Evolutionary conservation across 1,139 yeast species (phyloP).

Genomic region (Insectozyma bohioensis): DNA sequence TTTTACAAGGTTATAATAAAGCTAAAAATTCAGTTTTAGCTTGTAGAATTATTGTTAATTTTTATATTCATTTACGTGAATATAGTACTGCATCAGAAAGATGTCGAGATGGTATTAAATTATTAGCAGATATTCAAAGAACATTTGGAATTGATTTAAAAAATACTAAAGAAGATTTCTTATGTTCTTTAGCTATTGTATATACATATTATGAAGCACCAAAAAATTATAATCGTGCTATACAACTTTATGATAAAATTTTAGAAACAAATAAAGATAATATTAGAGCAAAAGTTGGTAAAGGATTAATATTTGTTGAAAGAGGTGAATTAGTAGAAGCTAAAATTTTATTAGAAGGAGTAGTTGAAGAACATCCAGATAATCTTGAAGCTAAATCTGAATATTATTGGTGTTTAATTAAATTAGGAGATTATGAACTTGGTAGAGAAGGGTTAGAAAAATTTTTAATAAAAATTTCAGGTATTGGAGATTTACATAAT

Average conservation of each 20-base stretch:
- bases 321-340: conserved; percentile 60
- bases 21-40: conserved; percentile 56
- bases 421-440: conserved; percentile 44
- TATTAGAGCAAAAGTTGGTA: conserved; percentile 72
- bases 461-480: conserved; percentile 46
- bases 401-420: conserved; percentile 75
- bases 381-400: conserved; percentile 67
- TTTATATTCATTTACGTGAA: conserved; percentile 60
- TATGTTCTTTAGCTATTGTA: conserved; percentile 69
- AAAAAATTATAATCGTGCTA: conserved; percentile 74
- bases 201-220: conserved; percentile 90
- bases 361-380: conserved; percentile 49
- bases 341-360: conserved; percentile 47
- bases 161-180: conserved; percentile 57
- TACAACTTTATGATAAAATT: conserved; percentile 66
- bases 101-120: conserved; percentile 61
- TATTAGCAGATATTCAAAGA: conserved; percentile 50
- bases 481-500: conserved; percentile 52
- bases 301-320: conserved; percentile 74
- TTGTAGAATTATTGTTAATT: conserved; percentile 62
- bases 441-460: conserved; percentile 55
- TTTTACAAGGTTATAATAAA: conserved; percentile 54
- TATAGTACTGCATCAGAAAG: conserved; percentile 62
- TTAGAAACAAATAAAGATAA: conserved; percentile 45
- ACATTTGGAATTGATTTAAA: conserved; percentile 47